phyloP scores from a whole-genome alignment of 768 basidiomycete genomes.

The Kwoniella sp. region DNA sequence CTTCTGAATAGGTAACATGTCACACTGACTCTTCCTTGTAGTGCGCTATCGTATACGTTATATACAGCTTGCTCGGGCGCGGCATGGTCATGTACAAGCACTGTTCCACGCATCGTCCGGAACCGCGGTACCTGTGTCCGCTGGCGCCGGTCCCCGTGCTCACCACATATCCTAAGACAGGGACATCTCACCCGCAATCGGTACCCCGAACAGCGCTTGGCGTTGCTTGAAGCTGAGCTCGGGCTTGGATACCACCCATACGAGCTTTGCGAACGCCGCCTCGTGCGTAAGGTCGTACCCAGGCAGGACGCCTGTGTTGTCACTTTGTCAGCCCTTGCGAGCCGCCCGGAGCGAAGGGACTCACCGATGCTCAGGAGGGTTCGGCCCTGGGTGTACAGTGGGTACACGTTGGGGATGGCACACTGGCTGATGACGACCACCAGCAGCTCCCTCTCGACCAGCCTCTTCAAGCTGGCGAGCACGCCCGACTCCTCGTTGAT shows the following conservation, averaged over 20 bases:
- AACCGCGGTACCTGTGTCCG: no score
- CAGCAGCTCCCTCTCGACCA: constrained; percentile 38
- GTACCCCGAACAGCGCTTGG: constrained; percentile 35
- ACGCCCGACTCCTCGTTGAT: constrained; percentile 30
- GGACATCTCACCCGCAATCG: constrained; percentile 40
- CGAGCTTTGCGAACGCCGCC: constrained; percentile 43
- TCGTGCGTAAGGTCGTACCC: constrained; percentile 46
- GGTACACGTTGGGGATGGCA: constrained; percentile 41
- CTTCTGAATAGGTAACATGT: no score
- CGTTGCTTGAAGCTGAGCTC: constrained; percentile 37
- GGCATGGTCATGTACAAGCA: no score
- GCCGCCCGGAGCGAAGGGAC: no score
- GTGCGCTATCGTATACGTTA: no score
- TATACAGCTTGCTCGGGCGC: no score
- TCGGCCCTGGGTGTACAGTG: constrained; percentile 41
- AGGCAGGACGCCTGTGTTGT: constrained; percentile 37
- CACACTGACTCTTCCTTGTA: no score
- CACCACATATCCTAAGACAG: neutral
- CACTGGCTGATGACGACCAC: constrained; percentile 45
- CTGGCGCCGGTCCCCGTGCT: no score
- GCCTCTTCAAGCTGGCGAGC: constrained; percentile 21
- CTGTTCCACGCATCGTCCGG: no score
- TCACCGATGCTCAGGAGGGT: constrained; percentile 32
- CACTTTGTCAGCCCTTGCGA: no score
- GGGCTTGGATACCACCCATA: constrained; percentile 40